phyloP scores from a whole-genome alignment of 1,139 yeast genomes.

The Suhomyces taliae region DNA sequence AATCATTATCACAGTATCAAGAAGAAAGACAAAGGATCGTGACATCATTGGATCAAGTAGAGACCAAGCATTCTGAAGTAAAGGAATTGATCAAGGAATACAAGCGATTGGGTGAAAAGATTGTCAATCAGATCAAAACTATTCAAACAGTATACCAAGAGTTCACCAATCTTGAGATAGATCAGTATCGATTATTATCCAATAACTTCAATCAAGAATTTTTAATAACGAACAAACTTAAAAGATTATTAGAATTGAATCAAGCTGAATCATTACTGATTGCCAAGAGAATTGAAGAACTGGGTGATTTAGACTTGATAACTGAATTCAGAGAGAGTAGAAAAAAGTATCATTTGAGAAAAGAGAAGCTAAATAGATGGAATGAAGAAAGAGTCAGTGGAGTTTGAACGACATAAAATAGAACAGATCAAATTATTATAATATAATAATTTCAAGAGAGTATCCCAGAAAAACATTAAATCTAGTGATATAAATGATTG shows the following conservation, averaged over 20 bases:
- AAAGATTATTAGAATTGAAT: conserved; percentile 25
- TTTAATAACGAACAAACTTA: conserved; percentile 29
- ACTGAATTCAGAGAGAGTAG: conserved; percentile 45
- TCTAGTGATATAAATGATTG: too few relatives aligned
- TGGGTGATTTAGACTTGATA: conserved; percentile 18
- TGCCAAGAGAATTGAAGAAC: conserved; percentile 14
- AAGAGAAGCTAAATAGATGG: conserved; percentile 62
- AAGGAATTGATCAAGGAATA: conserved; percentile 29
- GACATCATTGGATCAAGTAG: conserved; percentile 21
- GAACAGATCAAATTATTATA: too few relatives aligned
- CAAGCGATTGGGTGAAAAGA: conserved; percentile 21
- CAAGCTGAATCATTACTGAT: conserved; percentile 25
- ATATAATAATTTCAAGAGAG: too few relatives aligned
- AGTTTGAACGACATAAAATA: conserved; percentile 7
- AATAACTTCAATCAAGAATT: conserved; percentile 37
- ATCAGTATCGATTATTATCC: conserved; percentile 42
- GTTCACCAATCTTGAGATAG: conserved; percentile 37
- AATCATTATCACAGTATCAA: conserved; percentile 25
- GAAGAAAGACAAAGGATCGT: conserved; percentile 19
- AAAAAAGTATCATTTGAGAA: conserved; percentile 51
- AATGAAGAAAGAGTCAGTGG: conserved; percentile 69
- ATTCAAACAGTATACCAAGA: conserved; percentile 32
- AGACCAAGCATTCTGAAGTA: conserved; percentile 25
- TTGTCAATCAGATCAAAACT: conserved; percentile 26
- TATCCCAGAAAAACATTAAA: too few relatives aligned